phyloP scores from a whole-genome alignment of 2,329 filamentous ascomycete genomes.

The Ambrosiella xylebori region DNA sequence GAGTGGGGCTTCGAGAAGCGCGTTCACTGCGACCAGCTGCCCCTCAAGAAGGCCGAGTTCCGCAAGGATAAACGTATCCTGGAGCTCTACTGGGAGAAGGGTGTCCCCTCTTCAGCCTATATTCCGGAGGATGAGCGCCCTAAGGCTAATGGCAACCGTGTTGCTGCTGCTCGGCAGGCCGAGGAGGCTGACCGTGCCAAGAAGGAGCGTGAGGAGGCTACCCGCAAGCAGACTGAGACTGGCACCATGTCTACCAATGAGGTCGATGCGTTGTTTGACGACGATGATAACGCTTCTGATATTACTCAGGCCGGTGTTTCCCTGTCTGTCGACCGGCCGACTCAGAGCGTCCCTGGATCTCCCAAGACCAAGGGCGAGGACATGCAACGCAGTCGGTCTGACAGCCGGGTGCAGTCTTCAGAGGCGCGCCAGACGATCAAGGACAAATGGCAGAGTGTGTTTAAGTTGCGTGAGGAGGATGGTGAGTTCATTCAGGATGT shows the following conservation, averaged over 20 bases:
- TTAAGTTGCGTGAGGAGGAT: conserved; percentile 76
- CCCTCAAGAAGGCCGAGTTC: conserved; percentile 97
- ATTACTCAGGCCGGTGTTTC: conserved; percentile 82
- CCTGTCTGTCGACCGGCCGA: conserved; percentile 61
- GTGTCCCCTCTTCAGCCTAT: conserved; percentile 86
- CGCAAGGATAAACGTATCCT: conserved; percentile 88
- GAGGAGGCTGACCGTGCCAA: conserved; percentile 66
- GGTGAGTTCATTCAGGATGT: conserved; percentile 98
- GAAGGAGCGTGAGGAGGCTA: conserved; percentile 77
- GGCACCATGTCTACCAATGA: conserved; percentile 86
- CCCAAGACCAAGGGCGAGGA: conserved; percentile 53
- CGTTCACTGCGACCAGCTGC: conserved; percentile 94
- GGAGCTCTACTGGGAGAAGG: conserved; percentile 99
- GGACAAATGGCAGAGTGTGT: conserved; percentile 87
- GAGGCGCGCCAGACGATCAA: conserved; percentile 77
- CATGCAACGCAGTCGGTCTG: conserved; percentile 76
- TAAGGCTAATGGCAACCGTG: conserved; percentile 46
- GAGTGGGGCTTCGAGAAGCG: conserved; percentile 99
- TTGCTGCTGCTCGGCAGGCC: conserved; percentile 60
- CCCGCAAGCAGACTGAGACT: conserved; percentile 86
- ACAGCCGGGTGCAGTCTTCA: conserved; percentile 68
- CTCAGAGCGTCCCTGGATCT: conserved; percentile 87
- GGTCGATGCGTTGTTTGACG: conserved; percentile 87
- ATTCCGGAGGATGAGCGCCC: conserved; percentile 93
- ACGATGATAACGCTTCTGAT: conserved; percentile 64